Evolutionary conservation across 306 rosid genomes (phyloP), one percentile per base, ranked within the genome.

Genomic region (Vicia sativa): DNA sequence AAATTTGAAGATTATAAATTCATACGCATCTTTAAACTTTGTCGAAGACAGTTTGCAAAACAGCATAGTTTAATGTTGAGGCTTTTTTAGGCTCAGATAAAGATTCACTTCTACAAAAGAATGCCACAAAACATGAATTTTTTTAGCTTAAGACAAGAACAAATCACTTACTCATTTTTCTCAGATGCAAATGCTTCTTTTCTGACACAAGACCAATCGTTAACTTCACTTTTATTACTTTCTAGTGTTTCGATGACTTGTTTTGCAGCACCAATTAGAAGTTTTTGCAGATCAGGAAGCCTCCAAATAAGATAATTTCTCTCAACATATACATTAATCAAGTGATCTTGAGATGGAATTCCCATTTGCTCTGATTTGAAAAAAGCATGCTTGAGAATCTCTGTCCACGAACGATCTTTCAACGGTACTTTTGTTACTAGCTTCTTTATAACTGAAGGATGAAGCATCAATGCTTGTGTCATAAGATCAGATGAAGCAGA

Each of bases 391-490:
- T 87, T 82, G 42, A 85, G 83, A 53, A 83, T 74, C 38, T 80
- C 85, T 16, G 85, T 75, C 97, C 97, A 93, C 34, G 59, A 63
- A 28, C 80, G 87, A 62, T 93, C 99, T 85, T 90, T 93, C 82
- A 93, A 71, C 7, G 99, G 99, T 23, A 90, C 96, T 78, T 93
- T 93, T 10, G 82, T 79, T 5, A 88, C 97, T 70, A 90, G 77
- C 78, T 89, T 90, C 80, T 82, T 86, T 41, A 93, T 31, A 71
- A 88, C 92, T 1, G 93, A 74, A 71, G 99, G 97, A 72, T 90
- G 97, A 79, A 93, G 97, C 96, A 93, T 83, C 86, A 93, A 72
- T 62, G 99, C 99, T 83, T 93, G 99, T 83, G 87, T 88, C 95
- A 90, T 87, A 70, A 88, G 97, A 64, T 93, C 97, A 16, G 76